Base-by-base conservation (phyloP, 345 rosid species). In the Eucalyptus pauciflora region DNA sequence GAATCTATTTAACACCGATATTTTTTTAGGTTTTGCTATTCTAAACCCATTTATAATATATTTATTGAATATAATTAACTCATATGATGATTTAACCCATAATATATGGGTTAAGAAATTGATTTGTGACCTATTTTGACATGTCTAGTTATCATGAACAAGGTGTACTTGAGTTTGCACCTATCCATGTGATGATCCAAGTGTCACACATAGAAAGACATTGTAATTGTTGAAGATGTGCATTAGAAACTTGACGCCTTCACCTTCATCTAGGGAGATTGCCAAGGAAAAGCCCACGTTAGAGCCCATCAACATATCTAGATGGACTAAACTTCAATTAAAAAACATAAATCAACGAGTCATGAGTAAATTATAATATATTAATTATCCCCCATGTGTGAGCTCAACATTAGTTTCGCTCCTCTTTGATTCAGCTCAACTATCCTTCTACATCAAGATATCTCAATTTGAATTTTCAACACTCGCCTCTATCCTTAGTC, bases 301-400 rank as follows among this genome's bases (percentile, higher is more conserved):
- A 18, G 0, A 33, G 43, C 4, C 43, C 45, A 3, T 69, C 20
- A 69, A 69, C 37, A 6, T 33, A 37, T 37, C 25, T 43, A 18
- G 67, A 3, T 64, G 33, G 37, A 7, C 71, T n/a, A 31, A 29
- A 64, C 71, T n/a, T n/a, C 71, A 64, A 7, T 64, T 27, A 62
- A 64, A 64, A 64, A 64, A n/a, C 0, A 14, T 64, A 29, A 29
- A n/a, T 3, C 18, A n/a, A 64, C 0, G 18, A 64, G 3, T 64
- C 16, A n/a, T n/a, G 37, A 64, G 10, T 1, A 3, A n/a, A 64
- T 15, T n/a, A 13, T 6, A 8, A 64, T 64, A 64, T 29, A 64
- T 64, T 64, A 7, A 64, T 15, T 2, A 18, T 37, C 46, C 2
- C 14, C 3, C 3, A 3, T 2, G 8, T 0, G 48, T 3, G 3